These are phyloP conservation scores for Lachancea lanzarotensis DNA, from an alignment of 805 yeast genomes.

Conservation along the genomic window DNA sequence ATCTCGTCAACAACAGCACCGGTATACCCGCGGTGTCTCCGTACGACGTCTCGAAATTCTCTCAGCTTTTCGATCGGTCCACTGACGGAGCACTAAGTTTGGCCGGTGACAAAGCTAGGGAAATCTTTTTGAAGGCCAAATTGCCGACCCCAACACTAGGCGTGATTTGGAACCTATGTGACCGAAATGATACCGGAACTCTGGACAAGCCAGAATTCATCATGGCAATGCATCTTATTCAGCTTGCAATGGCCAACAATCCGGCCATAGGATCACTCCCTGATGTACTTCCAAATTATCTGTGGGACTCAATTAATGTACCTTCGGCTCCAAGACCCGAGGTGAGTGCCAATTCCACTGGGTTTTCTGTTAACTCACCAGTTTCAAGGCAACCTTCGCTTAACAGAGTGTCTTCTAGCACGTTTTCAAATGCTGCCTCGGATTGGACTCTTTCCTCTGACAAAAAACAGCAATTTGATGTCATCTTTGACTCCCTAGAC, in stretches of 20 bases:
- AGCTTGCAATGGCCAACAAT: constrained; percentile 52
- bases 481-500: constrained; percentile 74
- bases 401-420: constrained; percentile 26
- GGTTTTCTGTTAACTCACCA: constrained; percentile 17
- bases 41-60: constrained; percentile 55
- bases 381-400: constrained; percentile 34
- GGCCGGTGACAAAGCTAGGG: constrained; percentile 75
- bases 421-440: constrained; percentile 33
- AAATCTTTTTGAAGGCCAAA: constrained; percentile 82
- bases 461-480: constrained; percentile 71
- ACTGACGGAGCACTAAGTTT: constrained; percentile 43
- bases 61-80: constrained; percentile 68
- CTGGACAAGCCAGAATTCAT: constrained; percentile 71
- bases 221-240: constrained; percentile 93
- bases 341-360: constrained; percentile 26
- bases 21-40: constrained; percentile 47
- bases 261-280: constrained; percentile 56
- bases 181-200: constrained; percentile 64
- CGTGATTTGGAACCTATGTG: constrained; percentile 85
- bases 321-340: constrained; percentile 20
- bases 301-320: constrained; percentile 35
- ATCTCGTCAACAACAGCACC: constrained; percentile 20
- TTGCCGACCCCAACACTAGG: constrained; percentile 73
- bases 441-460: constrained; percentile 67
- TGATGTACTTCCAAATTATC: constrained; percentile 35